Base-by-base conservation (phyloP, 2,329 filamentous ascomycete species). In the Trichoderma gracile region DNA sequence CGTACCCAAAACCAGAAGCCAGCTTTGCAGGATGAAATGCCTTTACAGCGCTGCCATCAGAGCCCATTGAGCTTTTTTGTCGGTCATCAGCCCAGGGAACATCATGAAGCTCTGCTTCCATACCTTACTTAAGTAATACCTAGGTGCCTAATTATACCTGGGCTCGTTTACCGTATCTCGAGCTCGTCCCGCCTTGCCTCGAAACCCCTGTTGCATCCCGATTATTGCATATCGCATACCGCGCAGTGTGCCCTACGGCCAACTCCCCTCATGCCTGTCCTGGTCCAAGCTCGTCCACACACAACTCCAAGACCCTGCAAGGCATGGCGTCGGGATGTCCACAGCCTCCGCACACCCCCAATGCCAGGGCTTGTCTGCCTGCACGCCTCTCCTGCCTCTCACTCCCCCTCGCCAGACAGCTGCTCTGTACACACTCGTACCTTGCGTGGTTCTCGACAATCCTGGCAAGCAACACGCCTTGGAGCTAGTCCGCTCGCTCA, bases 401-500 rank as follows among this genome's bases (percentile, higher is more conserved):
- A 12, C 56, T 7, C 56, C 30, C 46, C 52, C 46, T 54, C 53
- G 33, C 9, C 33, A 40, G 19, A 23, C 46, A 33, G 30, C 25
- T 56, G 40, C 19, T 19, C 60, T 43, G 21, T 56, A 43, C 14
- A 45, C 42, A 30, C 23, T 56, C 45, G 64, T 65, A 52, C 64
- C 64, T 63, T 63, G 64, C 64, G 64, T 59, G 25, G 46, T 63
- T 63, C 50, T 54, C 42, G 57, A 55, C 55, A 63, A 65, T 55
- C 64, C 57, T 49, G 40, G 50, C 43, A 38, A 55, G 15, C 50
- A 55, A 38, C 63, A 65, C 52, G 58, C 52, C 63, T 62, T 43
- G 49, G 57, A 61, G 46, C 64, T 65, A 65, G 64, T 58, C 63
- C 58, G 52, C 58, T 65, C 58, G 52, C 58, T 63, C 64, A 63